Conservation (phyloP, 2,329 filamentous ascomycete species). For the Stenocarpella maydis region DNA sequence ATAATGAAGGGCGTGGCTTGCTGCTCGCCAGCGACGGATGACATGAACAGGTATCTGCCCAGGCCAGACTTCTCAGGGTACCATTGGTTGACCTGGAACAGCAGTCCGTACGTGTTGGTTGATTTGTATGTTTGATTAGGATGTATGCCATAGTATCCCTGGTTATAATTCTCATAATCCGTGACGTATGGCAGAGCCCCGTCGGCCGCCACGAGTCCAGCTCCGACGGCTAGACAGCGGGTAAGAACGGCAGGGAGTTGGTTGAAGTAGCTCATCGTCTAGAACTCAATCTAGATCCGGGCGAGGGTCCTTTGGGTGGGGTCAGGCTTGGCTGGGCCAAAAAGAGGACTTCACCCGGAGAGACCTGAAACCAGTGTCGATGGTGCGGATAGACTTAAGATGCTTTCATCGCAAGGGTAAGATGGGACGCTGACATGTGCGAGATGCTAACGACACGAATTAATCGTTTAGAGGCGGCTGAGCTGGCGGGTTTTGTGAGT, state of each 20-base stretch:
- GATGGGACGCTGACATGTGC: neutral
- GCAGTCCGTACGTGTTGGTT: constrained; percentile 16
- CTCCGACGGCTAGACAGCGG: constrained; percentile 31
- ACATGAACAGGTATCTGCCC: constrained; percentile 31
- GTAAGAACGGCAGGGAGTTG: constrained; percentile 26
- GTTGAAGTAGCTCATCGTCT: constrained; percentile 26
- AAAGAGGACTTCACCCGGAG: constrained; percentile 14
- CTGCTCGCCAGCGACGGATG: constrained; percentile 22
- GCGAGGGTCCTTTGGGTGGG: constrained; percentile 3
- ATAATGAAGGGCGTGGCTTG: constrained; percentile 33
- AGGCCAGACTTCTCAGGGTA: constrained; percentile 32
- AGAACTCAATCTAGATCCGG: neutral
- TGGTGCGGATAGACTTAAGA: constrained; percentile 15
- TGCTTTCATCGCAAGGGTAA: constrained; percentile 26
- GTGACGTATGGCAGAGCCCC: constrained; percentile 30
- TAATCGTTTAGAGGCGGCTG: constrained; percentile 7
- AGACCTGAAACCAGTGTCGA: constrained; percentile 7
- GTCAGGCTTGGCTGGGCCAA: constrained; percentile 11
- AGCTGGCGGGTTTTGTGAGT: constrained; percentile 8
- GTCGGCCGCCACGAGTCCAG: constrained; percentile 33
- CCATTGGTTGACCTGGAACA: constrained; percentile 36
- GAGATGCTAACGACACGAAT: neutral
- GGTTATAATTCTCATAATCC: constrained; percentile 31
- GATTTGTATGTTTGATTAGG: constrained; percentile 33
- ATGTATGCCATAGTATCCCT: constrained; percentile 28